Evolutionary conservation across 805 yeast genomes (phyloP), one percentile per base, ranked within the genome.

Genomic region (Sugiyamaella boreocaroliniensis): DNA sequence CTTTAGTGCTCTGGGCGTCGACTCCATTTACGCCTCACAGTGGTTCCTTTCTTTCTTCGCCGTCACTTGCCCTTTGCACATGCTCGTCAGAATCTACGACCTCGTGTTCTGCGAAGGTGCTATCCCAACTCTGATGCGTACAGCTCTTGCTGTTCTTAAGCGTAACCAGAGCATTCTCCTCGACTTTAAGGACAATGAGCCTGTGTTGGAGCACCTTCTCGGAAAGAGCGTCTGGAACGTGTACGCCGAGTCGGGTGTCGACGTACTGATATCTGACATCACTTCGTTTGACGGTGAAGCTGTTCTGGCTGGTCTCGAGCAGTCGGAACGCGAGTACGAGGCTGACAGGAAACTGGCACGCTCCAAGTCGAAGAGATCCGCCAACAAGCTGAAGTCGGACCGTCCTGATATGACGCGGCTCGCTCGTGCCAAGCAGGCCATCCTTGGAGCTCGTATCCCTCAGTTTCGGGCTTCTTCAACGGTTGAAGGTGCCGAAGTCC

Each of bases 31-130:
- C 55, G 71, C 81, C n/a, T 76, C 76, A 48, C 86, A 82, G 62
- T 82, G 87, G 87, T 81, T 84, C 73, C 64, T 82, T 47, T 77
- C 84, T 0, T 76, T 81, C 55, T 76, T 74, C 57, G 79, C 83
- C 1, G 78, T 79, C 32, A 82, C 83, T 43, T 73, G 82, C n/a
- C 86, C 86, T 1, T 74, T 68, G 65, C 72, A 53, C 59, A 79
- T 68, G 71, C 73, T 68, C 61, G 76, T 71, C 57, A 77, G 68
- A 64, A 72, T 65, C 66, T 81, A 73, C 75, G 85, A 72, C 68
- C 69, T 69, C 61, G 77, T 71, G 65, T 73, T 67, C 57, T 74
- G 70, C 66, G 84, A 73, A 78, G 86, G 71, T 26, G 76, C 66
- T 64, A 78, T 82, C 66, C 75, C 69, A 62, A 76, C 67, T 61